Base-by-base conservation (phyloP, 371 early-diverging fungal species). In the Haplosporangium sp. region DNA sequence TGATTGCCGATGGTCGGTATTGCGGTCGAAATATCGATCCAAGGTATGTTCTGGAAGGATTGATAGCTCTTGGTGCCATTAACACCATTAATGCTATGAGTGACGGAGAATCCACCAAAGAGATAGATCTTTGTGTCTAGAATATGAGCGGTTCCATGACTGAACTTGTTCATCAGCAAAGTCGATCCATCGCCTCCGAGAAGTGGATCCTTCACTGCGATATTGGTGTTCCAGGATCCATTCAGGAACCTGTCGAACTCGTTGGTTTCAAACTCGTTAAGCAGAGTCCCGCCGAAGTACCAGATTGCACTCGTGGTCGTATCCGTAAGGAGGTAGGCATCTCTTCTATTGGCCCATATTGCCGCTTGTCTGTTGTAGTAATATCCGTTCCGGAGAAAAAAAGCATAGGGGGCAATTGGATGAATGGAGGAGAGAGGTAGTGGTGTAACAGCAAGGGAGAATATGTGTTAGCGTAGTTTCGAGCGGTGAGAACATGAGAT, bases 141-240 rank as follows among this genome's bases (percentile, higher is more conserved):
- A 13, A 71, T 13, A 48, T 77, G 79, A 3, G 79, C n/a, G 4
- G 79, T 77, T 18, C 72, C 69, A 11, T 55, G 16, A n/a, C 79
- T 72, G 48, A 59, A 64, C 36, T 53, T 54, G 52, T 45, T 43
- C 63, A 76, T 58, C 7, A 36, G 45, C 1, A 57, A 16, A 1
- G 59, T 3, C 0, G 55, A 38, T 18, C 56, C 50, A 11, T 47
- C 9, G n/a, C 50, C 60, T 9, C 52, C 50, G 7, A 7, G 5
- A 16, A 20, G 41, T 11, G 23, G 16, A 6, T 6, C 42, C 7
- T 21, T 57, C 7, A 58, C 45, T 1, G 67, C 45, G 13, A 76
- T 57, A 43, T 76, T 76, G 60, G 71, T 53, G 46, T 16, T 71
- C 77, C 77, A 76, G 50, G 47, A 59, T 5, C 47, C 67, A 23